Conservation (phyloP, 352 stramenopile species). For the Globisporangium emineosum region DNA sequence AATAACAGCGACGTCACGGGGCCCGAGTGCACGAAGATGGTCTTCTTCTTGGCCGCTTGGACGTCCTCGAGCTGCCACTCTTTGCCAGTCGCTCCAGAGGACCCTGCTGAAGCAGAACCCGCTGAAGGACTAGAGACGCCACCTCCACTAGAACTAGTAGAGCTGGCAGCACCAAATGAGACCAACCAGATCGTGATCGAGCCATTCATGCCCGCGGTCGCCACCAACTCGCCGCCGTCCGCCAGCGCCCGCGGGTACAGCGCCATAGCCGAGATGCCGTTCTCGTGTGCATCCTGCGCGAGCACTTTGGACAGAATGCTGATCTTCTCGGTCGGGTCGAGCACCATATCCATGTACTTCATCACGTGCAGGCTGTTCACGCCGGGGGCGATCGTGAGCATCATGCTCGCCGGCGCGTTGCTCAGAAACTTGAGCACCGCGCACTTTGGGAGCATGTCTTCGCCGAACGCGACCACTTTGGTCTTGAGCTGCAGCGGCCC, state of each 20-base stretch:
- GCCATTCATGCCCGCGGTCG: slow-evolving; percentile 61
- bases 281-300: slow-evolving; percentile 45
- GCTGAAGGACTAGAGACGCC: background rate
- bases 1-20: slow-evolving; percentile 61
- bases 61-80: slow-evolving; percentile 60
- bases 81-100: background rate
- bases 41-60: slow-evolving; percentile 67
- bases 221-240: slow-evolving; percentile 55
- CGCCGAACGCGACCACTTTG: slow-evolving; percentile 47
- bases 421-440: slow-evolving; percentile 39
- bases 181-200: slow-evolving; percentile 72
- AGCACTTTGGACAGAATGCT: slow-evolving; percentile 52
- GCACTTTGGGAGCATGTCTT: slow-evolving; percentile 40
- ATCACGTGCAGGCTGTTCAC: slow-evolving; percentile 43
- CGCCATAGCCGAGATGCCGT: slow-evolving; percentile 48
- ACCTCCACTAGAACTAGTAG: background rate
- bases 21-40: slow-evolving; percentile 45
- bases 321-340: slow-evolving; percentile 48
- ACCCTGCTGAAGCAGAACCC: background rate
- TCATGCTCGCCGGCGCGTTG: slow-evolving; percentile 42
- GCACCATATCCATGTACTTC: slow-evolving; percentile 50
- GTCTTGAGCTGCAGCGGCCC: slow-evolving; percentile 26
- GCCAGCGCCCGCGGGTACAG: slow-evolving; percentile 38
- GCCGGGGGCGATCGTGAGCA: slow-evolving; percentile 39
- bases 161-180: slow-evolving; percentile 23